Conservation (phyloP, 257 asterid genomes). For the Primulina eburnea region DNA sequence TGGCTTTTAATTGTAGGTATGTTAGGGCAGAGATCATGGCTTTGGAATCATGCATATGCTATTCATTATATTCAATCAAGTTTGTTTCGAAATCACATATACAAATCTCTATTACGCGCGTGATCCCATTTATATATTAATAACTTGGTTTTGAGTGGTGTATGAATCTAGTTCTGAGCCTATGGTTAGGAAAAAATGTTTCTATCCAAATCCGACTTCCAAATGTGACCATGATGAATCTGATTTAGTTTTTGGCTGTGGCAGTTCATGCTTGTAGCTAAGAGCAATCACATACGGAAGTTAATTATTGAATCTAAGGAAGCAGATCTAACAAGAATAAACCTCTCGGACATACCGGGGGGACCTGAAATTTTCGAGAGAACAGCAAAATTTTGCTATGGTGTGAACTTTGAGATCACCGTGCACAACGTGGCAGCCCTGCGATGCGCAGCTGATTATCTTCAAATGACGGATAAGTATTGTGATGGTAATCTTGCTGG, state of each 20-base stretch:
- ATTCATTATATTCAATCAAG: no score
- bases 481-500: slow-evolving; percentile 71
- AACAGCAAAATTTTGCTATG: slow-evolving; percentile 91
- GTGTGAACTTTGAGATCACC: slow-evolving; percentile 93
- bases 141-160: not conserved
- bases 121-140: not conserved
- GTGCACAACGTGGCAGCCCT: slow-evolving; percentile 90
- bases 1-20: no score
- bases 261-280: slow-evolving; percentile 94
- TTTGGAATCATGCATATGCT: no score
- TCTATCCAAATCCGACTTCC: not conserved
- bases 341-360: slow-evolving; percentile 78
- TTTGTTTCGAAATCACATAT: not conserved
- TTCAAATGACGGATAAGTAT: slow-evolving; percentile 84
- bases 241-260: not conserved
- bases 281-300: slow-evolving; percentile 81
- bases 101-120: not conserved
- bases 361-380: slow-evolving; percentile 91
- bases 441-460: slow-evolving; percentile 84
- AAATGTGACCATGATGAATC: not conserved
- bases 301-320: slow-evolving; percentile 66
- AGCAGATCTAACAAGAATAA: slow-evolving; percentile 54
- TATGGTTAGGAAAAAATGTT: not conserved
- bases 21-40: no score
- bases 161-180: not conserved